Evolutionary conservation across 2,329 filamentous ascomycete genomes (phyloP).

Genomic region (Monilinia polystroma): DNA sequence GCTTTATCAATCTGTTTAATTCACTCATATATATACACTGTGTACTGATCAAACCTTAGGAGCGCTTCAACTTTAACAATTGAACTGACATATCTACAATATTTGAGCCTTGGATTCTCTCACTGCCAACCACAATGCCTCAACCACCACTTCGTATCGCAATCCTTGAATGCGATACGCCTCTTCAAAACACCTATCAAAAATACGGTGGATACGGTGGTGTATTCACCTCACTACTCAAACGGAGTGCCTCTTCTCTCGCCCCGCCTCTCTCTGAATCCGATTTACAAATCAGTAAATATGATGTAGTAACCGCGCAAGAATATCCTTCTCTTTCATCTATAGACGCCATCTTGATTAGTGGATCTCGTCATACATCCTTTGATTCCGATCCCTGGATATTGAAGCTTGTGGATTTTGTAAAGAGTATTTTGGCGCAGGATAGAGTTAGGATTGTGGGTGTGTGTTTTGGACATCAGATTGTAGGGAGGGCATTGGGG

Average conservation of each 20-base stretch:
- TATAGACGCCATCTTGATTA: slow-evolving; percentile 80
- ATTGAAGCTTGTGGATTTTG: slow-evolving; percentile 67
- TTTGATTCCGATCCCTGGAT: slow-evolving; percentile 79
- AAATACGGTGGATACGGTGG: slow-evolving; percentile 72
- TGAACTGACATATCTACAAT: too few relatives aligned
- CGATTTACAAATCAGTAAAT: slow-evolving; percentile 48
- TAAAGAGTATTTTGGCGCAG: slow-evolving; percentile 56
- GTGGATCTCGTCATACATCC: slow-evolving; percentile 71
- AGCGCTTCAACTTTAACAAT: too few relatives aligned
- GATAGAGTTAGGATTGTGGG: slow-evolving; percentile 69
- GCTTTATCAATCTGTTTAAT: neutral
- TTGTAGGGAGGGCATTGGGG: slow-evolving; percentile 71
- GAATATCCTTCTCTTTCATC: slow-evolving; percentile 71
- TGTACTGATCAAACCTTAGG: neutral
- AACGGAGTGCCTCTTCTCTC: slow-evolving; percentile 51
- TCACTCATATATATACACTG: neutral
- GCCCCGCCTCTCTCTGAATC: slow-evolving; percentile 45
- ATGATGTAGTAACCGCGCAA: slow-evolving; percentile 67
- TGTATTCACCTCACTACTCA: slow-evolving; percentile 63
- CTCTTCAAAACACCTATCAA: slow-evolving; percentile 60
- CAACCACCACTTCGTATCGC: slow-evolving; percentile 54
- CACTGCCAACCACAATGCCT: slow-evolving; percentile 23
- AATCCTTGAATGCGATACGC: slow-evolving; percentile 84
- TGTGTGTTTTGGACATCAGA: slow-evolving; percentile 86
- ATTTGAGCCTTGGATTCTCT: neutral